Base-by-base conservation (phyloP, 192 early-diverging fungal genomes). In the Funneliformis mosseae region DNA sequence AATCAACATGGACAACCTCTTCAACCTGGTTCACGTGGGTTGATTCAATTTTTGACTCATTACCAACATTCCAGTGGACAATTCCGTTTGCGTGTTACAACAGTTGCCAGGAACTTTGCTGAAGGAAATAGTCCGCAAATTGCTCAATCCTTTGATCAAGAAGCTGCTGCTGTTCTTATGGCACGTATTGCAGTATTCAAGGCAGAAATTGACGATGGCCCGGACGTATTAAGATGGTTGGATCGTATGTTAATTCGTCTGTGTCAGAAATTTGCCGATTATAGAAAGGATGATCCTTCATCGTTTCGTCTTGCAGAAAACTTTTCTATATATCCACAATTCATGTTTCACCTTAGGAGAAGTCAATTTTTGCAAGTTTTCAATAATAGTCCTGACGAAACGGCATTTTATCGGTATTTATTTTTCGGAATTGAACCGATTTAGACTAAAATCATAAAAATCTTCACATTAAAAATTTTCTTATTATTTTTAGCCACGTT, bases 291-390 rank as follows among this genome's bases (percentile, higher is more conserved):
- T 68, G 98, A 99, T 73, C 95, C 96, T 27, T 87, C 90, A 16
- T 94, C 93, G 60, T 99, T 99, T 91, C 91, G 94, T 10, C 89
- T 99, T 70, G 85, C 91, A 0, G 92, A 94, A 69, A 97, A 95
- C 86, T 99, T 99, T 82, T 96, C 97, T 0, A 97, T 99, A 81
- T 99, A 99, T 85, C 98, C 98, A 67, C 97, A 99, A 85, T 99
- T 99, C 78, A 99, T 99, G 98, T 99, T 98, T 92, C 96, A 99
- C 76, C 86, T 99, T 80, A 91, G 98, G 60, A 89, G 98, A 45
- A 94, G 92, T 79, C 97, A 99, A 88, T 99, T 99, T 88, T 85
- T 99, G 82, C 97, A 99, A 81, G 96, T 98, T 16, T 99, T 99
- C 85, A 99, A 99, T 86, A 99, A 97, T 88, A 94, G 93, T 80